Evolutionary conservation across 352 stramenopile genomes (phyloP).

Genomic region (Pythium grandisporangium): DNA sequence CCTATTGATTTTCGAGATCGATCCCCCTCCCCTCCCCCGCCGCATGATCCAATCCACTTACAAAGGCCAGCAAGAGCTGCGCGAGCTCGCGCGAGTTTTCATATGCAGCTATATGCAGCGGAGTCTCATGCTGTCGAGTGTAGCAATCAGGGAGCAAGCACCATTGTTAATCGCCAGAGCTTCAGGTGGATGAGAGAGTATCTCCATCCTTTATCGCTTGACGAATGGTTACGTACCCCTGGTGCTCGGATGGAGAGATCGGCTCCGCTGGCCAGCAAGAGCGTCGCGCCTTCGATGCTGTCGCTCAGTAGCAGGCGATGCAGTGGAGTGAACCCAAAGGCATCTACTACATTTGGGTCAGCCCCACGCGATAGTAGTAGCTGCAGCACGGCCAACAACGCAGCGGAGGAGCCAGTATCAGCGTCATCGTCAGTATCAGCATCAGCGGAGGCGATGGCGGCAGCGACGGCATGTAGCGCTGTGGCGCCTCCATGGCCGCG

Average conservation of each 20-base stretch:
- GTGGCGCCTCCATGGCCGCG: conserved; percentile 11
- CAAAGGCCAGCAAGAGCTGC: conserved; percentile 20
- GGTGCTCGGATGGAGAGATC: conserved; percentile 17
- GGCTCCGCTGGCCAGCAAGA: conserved; percentile 18
- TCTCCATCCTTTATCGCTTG: too few species aligned
- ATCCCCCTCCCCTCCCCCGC: too few species aligned
- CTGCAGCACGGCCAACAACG: conserved; percentile 8
- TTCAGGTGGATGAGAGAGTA: background rate
- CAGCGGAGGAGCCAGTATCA: background rate
- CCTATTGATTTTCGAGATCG: too few species aligned
- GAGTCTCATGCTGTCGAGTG: conserved; percentile 16
- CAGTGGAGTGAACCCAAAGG: conserved; percentile 23
- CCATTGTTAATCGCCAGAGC: background rate
- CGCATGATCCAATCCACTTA: too few species aligned
- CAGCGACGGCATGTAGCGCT: conserved; percentile 12
- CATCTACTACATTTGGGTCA: conserved; percentile 14
- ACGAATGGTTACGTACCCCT: conserved; percentile 19
- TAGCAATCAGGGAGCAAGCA: background rate
- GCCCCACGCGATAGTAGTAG: conserved; percentile 15
- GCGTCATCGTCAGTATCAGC: too few species aligned
- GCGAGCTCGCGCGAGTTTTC: conserved; percentile 20
- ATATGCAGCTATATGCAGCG: conserved; percentile 22
- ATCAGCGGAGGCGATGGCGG: background rate
- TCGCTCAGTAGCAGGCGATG: conserved; percentile 17
- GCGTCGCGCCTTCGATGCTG: conserved; percentile 15